Conservation (phyloP, 164 flowering plant genomes). For the Vitis amurensis region DNA sequence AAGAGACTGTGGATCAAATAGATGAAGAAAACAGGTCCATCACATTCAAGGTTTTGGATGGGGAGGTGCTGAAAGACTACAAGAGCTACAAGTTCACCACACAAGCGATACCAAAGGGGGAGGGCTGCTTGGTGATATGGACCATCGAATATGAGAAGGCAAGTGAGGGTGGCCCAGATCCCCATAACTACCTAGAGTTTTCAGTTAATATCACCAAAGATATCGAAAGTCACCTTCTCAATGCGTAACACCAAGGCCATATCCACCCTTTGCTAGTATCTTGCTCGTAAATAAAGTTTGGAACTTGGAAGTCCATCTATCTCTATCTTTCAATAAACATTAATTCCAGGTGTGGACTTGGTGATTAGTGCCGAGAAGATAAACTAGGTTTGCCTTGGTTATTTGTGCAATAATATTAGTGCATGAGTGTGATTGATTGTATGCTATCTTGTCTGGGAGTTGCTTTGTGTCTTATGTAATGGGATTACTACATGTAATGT, state of each 20-base stretch:
- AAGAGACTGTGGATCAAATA: constrained; percentile 18
- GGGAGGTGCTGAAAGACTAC: constrained; percentile 22
- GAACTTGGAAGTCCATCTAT: too few relatives aligned
- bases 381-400: too few relatives aligned
- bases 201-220: constrained; percentile 24
- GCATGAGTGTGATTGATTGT: too few relatives aligned
- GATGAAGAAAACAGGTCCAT: constrained; percentile 27
- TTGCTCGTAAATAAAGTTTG: too few relatives aligned
- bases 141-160: constrained; percentile 40
- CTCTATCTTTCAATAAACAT: too few relatives aligned
- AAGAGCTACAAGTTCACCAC: constrained; percentile 14
- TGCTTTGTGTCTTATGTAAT: too few relatives aligned
- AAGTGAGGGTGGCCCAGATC: constrained; percentile 22
- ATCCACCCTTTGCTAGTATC: too few relatives aligned
- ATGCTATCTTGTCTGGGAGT: too few relatives aligned
- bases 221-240: constrained; percentile 32
- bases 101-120: constrained; percentile 15
- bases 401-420: too few relatives aligned
- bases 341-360: too few relatives aligned
- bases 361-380: too few relatives aligned
- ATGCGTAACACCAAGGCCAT: background rate
- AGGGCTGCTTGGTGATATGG: constrained; percentile 41
- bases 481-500: too few relatives aligned
- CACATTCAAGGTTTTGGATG: constrained; percentile 24
- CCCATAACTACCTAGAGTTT: constrained; percentile 19